Evolutionary conservation across 2,329 filamentous ascomycete genomes (phyloP).

Genomic region (Fusarium camptoceras): DNA sequence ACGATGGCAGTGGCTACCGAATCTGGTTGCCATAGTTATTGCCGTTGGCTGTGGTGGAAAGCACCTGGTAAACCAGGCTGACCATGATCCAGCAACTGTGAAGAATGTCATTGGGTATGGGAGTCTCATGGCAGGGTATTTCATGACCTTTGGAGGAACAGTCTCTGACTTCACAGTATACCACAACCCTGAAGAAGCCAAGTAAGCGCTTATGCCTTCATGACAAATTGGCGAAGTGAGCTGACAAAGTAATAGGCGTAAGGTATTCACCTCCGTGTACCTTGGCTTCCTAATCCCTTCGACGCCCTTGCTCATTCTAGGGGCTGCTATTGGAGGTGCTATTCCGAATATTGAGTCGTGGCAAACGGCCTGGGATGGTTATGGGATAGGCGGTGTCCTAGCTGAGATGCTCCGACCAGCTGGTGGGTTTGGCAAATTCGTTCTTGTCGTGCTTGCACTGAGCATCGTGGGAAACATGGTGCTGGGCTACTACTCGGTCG

Average conservation of each 20-base stretch:
- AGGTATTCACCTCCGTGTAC: slow-evolving; percentile 55
- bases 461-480: slow-evolving; percentile 55
- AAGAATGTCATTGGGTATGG: slow-evolving; percentile 59
- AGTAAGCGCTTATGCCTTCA: slow-evolving; percentile 22
- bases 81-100: slow-evolving; percentile 52
- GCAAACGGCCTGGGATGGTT: slow-evolving; percentile 46
- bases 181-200: slow-evolving; percentile 49
- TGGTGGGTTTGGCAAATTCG: slow-evolving; percentile 52
- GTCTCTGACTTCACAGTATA: slow-evolving; percentile 70
- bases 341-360: slow-evolving; percentile 48
- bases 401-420: slow-evolving; percentile 50
- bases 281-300: slow-evolving; percentile 58
- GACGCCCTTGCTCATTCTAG: slow-evolving; percentile 53
- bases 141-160: slow-evolving; percentile 66
- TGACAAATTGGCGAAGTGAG: slow-evolving; percentile 43
- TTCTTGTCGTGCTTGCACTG: slow-evolving; percentile 49
- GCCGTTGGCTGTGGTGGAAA: slow-evolving; percentile 65
- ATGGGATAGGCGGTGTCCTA: slow-evolving; percentile 49
- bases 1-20: slow-evolving; percentile 68
- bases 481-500: slow-evolving; percentile 55
- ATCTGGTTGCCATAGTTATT: slow-evolving; percentile 63
- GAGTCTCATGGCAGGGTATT: slow-evolving; percentile 62
- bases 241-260: slow-evolving; percentile 49
- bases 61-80: slow-evolving; percentile 60
- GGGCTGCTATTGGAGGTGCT: slow-evolving; percentile 55